These are phyloP conservation scores for Nicotiana tomentosiformis DNA, from an alignment of 257 asterid species.

Conservation along the genomic window DNA sequence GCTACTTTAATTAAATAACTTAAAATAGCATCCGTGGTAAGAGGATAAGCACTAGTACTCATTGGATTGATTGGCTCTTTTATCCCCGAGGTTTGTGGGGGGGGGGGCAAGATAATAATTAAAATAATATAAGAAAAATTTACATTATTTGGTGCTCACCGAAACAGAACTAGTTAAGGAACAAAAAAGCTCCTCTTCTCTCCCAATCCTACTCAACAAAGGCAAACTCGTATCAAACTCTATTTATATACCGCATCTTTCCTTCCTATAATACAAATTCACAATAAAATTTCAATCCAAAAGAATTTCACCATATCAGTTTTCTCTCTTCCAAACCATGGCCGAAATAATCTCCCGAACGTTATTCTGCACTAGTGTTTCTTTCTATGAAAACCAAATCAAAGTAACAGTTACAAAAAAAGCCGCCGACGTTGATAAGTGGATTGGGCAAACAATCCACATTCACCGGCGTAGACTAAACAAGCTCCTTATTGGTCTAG, in stretches of 20 bases:
- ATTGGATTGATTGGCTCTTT: too few relatives aligned
- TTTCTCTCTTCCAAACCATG: not conserved
- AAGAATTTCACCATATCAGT: not conserved
- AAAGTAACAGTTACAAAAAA: not conserved
- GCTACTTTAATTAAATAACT: too few relatives aligned
- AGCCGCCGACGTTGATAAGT: not conserved
- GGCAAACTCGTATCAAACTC: not conserved
- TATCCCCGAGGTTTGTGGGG: too few relatives aligned
- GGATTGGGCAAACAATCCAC: not conserved
- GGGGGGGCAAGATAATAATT: too few relatives aligned
- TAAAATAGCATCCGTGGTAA: too few relatives aligned
- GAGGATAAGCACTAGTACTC: too few relatives aligned
- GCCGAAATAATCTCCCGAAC: not conserved
- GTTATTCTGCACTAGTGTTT: not conserved
- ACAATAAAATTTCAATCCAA: not conserved
- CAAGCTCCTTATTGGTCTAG: constrained; percentile 13
- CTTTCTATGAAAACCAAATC: not conserved
- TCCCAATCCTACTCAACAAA: not conserved
- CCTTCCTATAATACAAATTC: too few relatives aligned
- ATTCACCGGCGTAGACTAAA: not conserved
- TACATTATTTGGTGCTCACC: too few relatives aligned
- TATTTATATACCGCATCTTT: not conserved
- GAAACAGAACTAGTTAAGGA: too few relatives aligned
- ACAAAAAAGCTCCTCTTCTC: not conserved
- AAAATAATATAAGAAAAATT: too few relatives aligned